Conservation (phyloP, 1,284 basidiomycete species). For the Coniophora puteana region DNA sequence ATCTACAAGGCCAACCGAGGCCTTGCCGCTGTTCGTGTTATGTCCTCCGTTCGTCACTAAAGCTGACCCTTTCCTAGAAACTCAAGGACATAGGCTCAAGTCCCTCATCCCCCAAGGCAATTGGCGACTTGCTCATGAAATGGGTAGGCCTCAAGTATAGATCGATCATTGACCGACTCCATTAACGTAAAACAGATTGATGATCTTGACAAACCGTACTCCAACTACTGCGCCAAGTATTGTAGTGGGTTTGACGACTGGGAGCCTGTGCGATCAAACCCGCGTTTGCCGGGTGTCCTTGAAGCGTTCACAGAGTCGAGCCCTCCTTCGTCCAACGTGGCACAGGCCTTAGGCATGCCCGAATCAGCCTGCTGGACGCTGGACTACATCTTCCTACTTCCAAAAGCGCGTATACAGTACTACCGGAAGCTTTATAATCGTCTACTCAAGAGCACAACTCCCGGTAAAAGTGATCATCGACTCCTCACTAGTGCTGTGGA, state of each 20-base stretch:
- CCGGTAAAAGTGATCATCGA: slow-evolving; percentile 85
- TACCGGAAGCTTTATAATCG: slow-evolving; percentile 91
- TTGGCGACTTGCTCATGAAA: slow-evolving; percentile 95
- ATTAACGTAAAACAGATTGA: slow-evolving; percentile 62
- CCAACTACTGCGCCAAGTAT: slow-evolving; percentile 75
- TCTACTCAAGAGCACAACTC: slow-evolving; percentile 83
- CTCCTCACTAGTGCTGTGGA: slow-evolving; percentile 80
- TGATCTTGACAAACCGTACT: slow-evolving; percentile 86
- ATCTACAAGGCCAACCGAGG: slow-evolving; percentile 90
- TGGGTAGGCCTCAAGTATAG: slow-evolving; percentile 61
- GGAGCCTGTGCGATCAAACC: slow-evolving; percentile 75
- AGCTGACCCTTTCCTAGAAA: slow-evolving; percentile 50
- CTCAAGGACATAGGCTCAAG: slow-evolving; percentile 92
- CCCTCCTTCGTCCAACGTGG: slow-evolving; percentile 50
- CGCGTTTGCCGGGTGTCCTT: slow-evolving; percentile 68
- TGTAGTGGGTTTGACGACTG: slow-evolving; percentile 81
- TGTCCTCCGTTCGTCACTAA: slow-evolving; percentile 11
- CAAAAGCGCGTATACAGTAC: slow-evolving; percentile 82
- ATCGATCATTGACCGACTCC: slow-evolving; percentile 11
- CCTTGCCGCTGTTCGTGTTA: slow-evolving; percentile 63
- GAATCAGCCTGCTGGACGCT: slow-evolving; percentile 72
- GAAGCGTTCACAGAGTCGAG: slow-evolving; percentile 62
- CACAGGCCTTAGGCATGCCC: slow-evolving; percentile 32
- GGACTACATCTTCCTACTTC: slow-evolving; percentile 85
- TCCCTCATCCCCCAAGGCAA: slow-evolving; percentile 90